Evolutionary conservation across 495 filamentous ascomycete genomes (phyloP).

Genomic region (Hypomontagnella submonticulosa): DNA sequence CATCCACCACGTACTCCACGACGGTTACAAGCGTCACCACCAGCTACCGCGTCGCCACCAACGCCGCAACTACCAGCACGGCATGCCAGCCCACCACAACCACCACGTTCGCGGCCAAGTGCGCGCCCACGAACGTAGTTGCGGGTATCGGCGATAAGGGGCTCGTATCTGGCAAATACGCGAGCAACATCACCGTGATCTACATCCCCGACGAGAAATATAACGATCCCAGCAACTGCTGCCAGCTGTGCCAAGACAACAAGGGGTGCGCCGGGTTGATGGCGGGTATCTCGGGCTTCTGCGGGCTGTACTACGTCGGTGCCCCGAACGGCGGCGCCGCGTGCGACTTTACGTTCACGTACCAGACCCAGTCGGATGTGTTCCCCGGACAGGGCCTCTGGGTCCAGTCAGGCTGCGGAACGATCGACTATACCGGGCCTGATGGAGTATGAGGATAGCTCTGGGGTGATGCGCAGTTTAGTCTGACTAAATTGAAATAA

Average conservation of each 20-base stretch:
- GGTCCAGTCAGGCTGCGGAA: slow-evolving; percentile 40
- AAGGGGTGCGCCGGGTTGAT: slow-evolving; percentile 66
- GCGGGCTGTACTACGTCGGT: slow-evolving; percentile 50
- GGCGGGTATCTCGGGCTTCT: slow-evolving; percentile 61
- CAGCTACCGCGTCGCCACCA: slow-evolving; percentile 24
- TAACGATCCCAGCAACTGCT: slow-evolving; percentile 37
- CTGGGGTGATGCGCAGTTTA: no score
- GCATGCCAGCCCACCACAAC: slow-evolving; percentile 38
- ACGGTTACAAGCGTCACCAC: slow-evolving; percentile 27
- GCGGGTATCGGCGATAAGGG: slow-evolving; percentile 35
- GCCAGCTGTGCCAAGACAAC: slow-evolving; percentile 57
- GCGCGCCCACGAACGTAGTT: slow-evolving; percentile 45
- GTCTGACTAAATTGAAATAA: not conserved
- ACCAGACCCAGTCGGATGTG: slow-evolving; percentile 25
- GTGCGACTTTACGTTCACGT: slow-evolving; percentile 40
- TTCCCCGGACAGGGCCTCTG: slow-evolving; percentile 39
- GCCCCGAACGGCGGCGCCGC: slow-evolving; percentile 24
- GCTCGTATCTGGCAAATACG: slow-evolving; percentile 33
- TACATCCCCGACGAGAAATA: slow-evolving; percentile 33
- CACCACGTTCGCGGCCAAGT: slow-evolving; percentile 39
- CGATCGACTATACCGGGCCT: slow-evolving; percentile 34
- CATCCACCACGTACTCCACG: slow-evolving; percentile 19
- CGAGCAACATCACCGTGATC: slow-evolving; percentile 33
- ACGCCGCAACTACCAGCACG: slow-evolving; percentile 19
- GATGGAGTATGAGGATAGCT: slow-evolving; percentile 12